Conservation (phyloP, 768 basidiomycete species). For the Psilocybe tampanensis region DNA sequence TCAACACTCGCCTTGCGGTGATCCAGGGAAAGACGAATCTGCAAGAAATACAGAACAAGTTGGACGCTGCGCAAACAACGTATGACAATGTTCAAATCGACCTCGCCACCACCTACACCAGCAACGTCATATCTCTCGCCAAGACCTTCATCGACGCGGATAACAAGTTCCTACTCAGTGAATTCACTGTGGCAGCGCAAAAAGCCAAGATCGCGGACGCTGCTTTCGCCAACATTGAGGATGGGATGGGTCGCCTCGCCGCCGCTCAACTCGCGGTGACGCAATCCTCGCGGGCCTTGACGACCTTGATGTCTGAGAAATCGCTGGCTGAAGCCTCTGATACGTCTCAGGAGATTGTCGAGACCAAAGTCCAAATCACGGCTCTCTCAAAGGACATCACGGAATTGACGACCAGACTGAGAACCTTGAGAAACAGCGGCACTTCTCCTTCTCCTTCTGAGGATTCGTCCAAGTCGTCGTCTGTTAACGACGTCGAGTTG, state of each 20-base stretch:
- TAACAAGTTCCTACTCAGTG: constrained; percentile 10
- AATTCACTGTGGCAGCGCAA: constrained; percentile 2
- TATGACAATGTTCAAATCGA: constrained; percentile 20
- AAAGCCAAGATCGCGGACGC: neutral
- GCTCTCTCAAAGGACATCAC: constrained; percentile 17
- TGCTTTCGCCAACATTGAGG: neutral
- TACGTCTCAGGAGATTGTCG: constrained; percentile 16
- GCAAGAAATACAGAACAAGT: constrained; percentile 16
- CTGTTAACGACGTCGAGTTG: neutral
- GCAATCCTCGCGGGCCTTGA: constrained; percentile 18
- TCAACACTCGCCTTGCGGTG: constrained; percentile 22
- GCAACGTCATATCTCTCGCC: constrained; percentile 25
- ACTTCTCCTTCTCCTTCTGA: neutral
- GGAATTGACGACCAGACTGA: constrained; percentile 20
- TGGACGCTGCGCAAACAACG: constrained; percentile 18
- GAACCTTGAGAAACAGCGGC: constrained; percentile 10
- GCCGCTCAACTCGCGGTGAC: constrained; percentile 6
- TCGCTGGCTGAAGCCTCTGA: constrained; percentile 23
- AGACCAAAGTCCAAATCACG: constrained; percentile 16
- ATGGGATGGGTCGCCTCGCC: neutral
- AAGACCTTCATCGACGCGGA: constrained; percentile 20
- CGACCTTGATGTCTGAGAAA: constrained; percentile 15
- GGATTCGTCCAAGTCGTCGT: neutral
- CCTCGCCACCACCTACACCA: constrained; percentile 19
- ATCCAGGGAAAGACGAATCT: constrained; percentile 19